phyloP scores from a whole-genome alignment of 1,284 basidiomycete species.

The Microstroma glucosiphilum region DNA sequence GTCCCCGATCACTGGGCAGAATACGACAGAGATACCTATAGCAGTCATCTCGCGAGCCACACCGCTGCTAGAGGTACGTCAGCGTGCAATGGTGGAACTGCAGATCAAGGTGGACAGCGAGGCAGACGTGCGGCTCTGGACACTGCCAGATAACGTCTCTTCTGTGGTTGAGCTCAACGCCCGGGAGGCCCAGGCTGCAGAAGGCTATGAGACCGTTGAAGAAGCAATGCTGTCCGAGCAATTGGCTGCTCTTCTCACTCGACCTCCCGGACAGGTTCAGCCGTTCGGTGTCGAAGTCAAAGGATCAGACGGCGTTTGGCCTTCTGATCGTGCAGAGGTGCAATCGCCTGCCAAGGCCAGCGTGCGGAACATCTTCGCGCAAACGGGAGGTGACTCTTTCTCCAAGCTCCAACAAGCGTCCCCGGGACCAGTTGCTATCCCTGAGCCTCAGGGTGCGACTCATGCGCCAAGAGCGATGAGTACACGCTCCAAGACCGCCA shows the following conservation, averaged over 20 bases:
- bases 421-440: conserved; percentile 12
- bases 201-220: conserved; percentile 9
- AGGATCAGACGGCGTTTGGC: not conserved
- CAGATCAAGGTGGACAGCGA: not conserved
- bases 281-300: not conserved
- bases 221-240: not conserved
- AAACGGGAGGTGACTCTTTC: conserved; percentile 31
- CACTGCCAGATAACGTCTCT: not conserved
- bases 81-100: not conserved
- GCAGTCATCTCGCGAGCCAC: not conserved
- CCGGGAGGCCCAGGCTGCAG: not conserved
- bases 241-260: not conserved
- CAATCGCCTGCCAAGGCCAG: not conserved
- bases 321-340: not conserved
- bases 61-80: not conserved
- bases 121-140: not conserved
- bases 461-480: conserved; percentile 20
- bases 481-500: conserved; percentile 28
- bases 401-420: conserved; percentile 14
- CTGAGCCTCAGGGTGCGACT: conserved; percentile 12
- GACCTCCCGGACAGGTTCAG: not conserved
- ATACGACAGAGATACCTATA: too few species aligned
- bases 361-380: conserved; percentile 21
- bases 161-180: not conserved
- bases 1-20: too few species aligned